These are phyloP conservation scores for Diaporthe eres DNA, from an alignment of 2,329 filamentous ascomycete genomes.

Conservation along the genomic window DNA sequence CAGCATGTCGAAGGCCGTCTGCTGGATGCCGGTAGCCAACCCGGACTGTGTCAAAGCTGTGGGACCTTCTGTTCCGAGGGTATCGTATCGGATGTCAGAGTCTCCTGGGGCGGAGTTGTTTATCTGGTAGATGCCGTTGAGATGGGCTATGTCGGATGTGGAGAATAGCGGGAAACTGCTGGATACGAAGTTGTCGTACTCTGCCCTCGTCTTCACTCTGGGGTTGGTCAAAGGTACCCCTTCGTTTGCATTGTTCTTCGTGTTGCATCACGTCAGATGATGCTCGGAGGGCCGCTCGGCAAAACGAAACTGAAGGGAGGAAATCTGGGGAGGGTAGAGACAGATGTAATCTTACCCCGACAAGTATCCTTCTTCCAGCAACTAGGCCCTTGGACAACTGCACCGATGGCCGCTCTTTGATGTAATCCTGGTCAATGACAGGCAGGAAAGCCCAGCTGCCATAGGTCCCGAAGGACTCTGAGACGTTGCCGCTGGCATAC, in stretches of 20 bases:
- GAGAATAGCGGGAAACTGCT: constrained; percentile 32
- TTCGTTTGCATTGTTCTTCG: constrained; percentile 52
- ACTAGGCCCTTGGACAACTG: constrained; percentile 38
- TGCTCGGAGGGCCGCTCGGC: fast-evolving
- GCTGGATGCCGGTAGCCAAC: constrained; percentile 62
- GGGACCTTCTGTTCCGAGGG: constrained; percentile 51
- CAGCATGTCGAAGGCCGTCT: constrained; percentile 61
- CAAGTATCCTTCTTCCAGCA: constrained; percentile 40
- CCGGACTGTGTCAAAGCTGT: constrained; percentile 62
- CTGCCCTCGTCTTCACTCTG: constrained; percentile 45
- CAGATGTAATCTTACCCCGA: background rate
- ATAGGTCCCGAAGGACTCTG: constrained; percentile 47
- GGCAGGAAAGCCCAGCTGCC: constrained; percentile 50
- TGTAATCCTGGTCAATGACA: constrained; percentile 48
- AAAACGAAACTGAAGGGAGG: background rate
- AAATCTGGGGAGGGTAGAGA: too few relatives aligned
- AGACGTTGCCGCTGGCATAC: constrained; percentile 48
- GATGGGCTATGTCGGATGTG: constrained; percentile 1
- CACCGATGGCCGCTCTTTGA: constrained; percentile 44
- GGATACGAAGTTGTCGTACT: constrained; percentile 47
- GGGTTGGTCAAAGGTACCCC: constrained; percentile 50
- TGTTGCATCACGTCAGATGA: background rate
- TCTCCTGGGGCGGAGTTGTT: constrained; percentile 39
- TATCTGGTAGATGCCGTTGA: constrained; percentile 42
- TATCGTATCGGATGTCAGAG: constrained; percentile 50